Conservation (phyloP, 1,139 yeast genomes). For the Arxiozyma bovina region DNA sequence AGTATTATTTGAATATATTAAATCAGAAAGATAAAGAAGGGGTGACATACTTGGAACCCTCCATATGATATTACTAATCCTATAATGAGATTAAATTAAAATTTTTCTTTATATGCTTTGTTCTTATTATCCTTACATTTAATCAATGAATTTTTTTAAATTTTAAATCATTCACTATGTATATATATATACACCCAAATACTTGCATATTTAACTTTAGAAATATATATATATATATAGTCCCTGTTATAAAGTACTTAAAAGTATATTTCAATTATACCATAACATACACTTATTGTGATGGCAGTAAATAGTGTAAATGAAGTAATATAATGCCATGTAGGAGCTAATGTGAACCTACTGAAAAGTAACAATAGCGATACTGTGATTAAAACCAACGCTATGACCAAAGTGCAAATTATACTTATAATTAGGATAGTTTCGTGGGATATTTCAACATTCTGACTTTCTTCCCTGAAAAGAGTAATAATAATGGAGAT, state of each 20-base stretch:
- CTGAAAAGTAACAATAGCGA: slow-evolving; percentile 37
- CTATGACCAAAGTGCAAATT: slow-evolving; percentile 30
- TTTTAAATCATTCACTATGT: no score
- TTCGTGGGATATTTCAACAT: slow-evolving; percentile 20
- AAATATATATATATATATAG: background rate
- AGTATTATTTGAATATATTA: background rate
- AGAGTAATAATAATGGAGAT: slow-evolving; percentile 38
- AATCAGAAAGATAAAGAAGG: no score
- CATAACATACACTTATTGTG: slow-evolving; percentile 40
- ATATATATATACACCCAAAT: no score
- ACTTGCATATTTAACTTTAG: background rate
- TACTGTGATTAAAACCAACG: slow-evolving; percentile 32
- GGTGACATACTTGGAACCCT: background rate
- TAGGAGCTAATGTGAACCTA: slow-evolving; percentile 33
- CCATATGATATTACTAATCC: background rate
- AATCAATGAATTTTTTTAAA: background rate
- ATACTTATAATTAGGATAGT: slow-evolving; percentile 15
- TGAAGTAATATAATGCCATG: slow-evolving; percentile 36
- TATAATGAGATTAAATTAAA: no score
- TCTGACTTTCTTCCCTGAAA: slow-evolving; percentile 28
- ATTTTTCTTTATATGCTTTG: background rate
- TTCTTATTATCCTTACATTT: background rate
- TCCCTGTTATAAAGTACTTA: slow-evolving; percentile 4
- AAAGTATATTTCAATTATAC: slow-evolving; percentile 30
- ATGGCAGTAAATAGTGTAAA: slow-evolving; percentile 35